phyloP scores from a whole-genome alignment of 495 filamentous ascomycete species.

The Monascus purpureus region DNA sequence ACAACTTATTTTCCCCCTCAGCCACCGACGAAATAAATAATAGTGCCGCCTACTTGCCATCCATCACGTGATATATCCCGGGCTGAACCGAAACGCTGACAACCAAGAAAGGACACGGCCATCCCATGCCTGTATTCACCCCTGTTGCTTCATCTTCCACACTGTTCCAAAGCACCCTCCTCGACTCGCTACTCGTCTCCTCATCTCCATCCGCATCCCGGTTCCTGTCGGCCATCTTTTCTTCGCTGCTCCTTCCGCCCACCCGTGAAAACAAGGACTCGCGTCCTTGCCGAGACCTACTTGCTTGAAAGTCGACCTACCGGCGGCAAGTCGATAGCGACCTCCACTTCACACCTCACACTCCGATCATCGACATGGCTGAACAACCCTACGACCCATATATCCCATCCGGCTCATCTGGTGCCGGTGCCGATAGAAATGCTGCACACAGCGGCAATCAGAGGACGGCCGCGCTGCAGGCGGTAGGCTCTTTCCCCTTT shows the following conservation, averaged over 20 bases:
- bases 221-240: slow-evolving; percentile 3
- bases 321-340: slow-evolving; percentile 5
- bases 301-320: too few relatives aligned
- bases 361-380: slow-evolving; percentile 42
- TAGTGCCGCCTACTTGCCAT: too few relatives aligned
- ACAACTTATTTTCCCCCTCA: too few relatives aligned
- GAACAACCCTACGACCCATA: slow-evolving; percentile 84
- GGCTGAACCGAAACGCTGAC: slow-evolving; percentile 16
- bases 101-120: too few relatives aligned
- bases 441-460: slow-evolving; percentile 45
- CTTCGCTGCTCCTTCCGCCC: background rate
- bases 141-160: slow-evolving; percentile 1
- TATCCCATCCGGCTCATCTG: slow-evolving; percentile 54
- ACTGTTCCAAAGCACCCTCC: slow-evolving; percentile 9
- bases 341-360: slow-evolving; percentile 12
- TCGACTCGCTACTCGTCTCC: too few relatives aligned
- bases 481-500: slow-evolving; percentile 40
- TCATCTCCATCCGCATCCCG: slow-evolving; percentile 4
- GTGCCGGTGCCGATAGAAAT: slow-evolving; percentile 26
- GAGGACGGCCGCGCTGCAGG: slow-evolving; percentile 60
- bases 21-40: too few relatives aligned
- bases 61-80: slow-evolving; percentile 16
- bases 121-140: too few relatives aligned
- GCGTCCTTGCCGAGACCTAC: background rate
- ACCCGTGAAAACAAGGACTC: background rate